phyloP scores from a whole-genome alignment of 495 filamentous ascomycete species.

The Delitschia confertaspora region DNA sequence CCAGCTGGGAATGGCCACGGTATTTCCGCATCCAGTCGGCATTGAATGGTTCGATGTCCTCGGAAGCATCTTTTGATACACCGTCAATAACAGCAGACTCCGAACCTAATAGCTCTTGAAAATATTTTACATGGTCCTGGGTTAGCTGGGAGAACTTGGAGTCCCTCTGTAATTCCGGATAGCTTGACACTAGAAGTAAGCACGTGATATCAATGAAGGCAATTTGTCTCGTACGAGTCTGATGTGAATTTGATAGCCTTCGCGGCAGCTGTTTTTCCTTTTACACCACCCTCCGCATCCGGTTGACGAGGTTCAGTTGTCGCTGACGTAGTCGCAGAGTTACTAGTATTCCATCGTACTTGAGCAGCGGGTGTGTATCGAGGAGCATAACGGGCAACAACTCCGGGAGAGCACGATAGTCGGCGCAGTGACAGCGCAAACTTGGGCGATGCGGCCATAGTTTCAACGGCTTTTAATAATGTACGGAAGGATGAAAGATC shows the following conservation, averaged over 20 bases:
- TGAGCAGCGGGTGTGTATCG: slow-evolving; percentile 15
- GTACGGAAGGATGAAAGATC: too few species aligned
- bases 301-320: slow-evolving; percentile 36
- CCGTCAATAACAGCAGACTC: slow-evolving; percentile 78
- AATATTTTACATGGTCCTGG: slow-evolving; percentile 67
- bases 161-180: slow-evolving; percentile 76
- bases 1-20: slow-evolving; percentile 76
- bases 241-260: slow-evolving; percentile 66
- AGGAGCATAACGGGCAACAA: not conserved
- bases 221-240: slow-evolving; percentile 45
- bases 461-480: too few species aligned
- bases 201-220: slow-evolving; percentile 1
- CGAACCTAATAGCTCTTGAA: slow-evolving; percentile 64
- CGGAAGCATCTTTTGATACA: slow-evolving; percentile 55
- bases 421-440: slow-evolving; percentile 21
- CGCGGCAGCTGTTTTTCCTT: slow-evolving; percentile 30
- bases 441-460: slow-evolving; percentile 25
- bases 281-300: slow-evolving; percentile 29
- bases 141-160: slow-evolving; percentile 58
- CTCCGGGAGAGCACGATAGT: slow-evolving; percentile 4
- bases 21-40: slow-evolving; percentile 99
- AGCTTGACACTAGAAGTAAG: slow-evolving; percentile 36
- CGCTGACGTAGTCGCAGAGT: slow-evolving; percentile 30
- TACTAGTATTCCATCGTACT: slow-evolving; percentile 21
- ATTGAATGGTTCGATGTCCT: slow-evolving; percentile 86